Conservation (phyloP, 768 basidiomycete genomes). For the Kwoniella sp. region DNA sequence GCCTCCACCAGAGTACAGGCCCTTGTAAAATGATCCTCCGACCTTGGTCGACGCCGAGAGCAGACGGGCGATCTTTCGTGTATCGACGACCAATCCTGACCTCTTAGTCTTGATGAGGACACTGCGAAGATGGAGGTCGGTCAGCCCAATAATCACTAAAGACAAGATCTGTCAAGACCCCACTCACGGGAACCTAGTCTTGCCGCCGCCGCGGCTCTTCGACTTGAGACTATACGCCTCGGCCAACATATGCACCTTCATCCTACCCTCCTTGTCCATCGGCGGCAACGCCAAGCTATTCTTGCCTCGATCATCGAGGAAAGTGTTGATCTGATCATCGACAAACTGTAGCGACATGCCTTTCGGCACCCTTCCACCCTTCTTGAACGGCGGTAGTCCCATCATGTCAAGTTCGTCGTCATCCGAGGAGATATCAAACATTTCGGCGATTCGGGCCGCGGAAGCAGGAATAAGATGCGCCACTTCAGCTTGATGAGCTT, state of each 20-base stretch:
- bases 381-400: constrained; percentile 7
- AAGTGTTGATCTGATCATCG: constrained; percentile 60
- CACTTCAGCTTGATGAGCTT: constrained; percentile 49
- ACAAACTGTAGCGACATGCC: constrained; percentile 14
- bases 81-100: constrained; percentile 59
- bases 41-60: constrained; percentile 40
- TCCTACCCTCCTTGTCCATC: constrained; percentile 67
- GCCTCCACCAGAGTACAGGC: constrained; percentile 45
- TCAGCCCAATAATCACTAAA: neutral
- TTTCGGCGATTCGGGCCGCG: constrained; percentile 56
- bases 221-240: constrained; percentile 69
- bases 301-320: constrained; percentile 59
- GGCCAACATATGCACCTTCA: constrained; percentile 76
- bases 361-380: constrained; percentile 20
- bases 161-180: neutral
- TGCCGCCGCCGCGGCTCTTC: constrained; percentile 66
- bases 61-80: constrained; percentile 58
- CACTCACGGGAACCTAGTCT: constrained; percentile 63
- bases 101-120: constrained; percentile 66
- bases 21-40: constrained; percentile 47
- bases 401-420: constrained; percentile 21
- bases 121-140: constrained; percentile 15
- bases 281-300: constrained; percentile 68
- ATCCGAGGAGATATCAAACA: constrained; percentile 58
- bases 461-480: constrained; percentile 40